Evolutionary conservation across 106 monocot genomes (phyloP).

Genomic region (Dendrobium nobile): DNA sequence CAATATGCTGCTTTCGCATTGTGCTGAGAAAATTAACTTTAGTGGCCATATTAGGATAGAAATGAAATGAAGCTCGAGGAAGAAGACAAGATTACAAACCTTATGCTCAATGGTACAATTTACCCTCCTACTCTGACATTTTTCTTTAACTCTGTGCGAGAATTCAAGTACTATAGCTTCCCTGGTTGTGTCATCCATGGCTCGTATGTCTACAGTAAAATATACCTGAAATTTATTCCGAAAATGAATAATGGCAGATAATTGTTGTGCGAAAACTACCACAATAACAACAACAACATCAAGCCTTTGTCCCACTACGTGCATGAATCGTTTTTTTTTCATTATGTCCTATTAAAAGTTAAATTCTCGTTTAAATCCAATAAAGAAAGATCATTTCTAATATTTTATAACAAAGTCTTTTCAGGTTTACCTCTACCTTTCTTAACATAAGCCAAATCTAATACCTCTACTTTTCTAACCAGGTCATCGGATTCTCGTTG

Average conservation of each 20-base stretch:
- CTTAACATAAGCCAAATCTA: too few species aligned
- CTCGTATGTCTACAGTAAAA: slow-evolving; percentile 81
- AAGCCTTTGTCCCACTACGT: too few species aligned
- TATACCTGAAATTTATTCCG: slow-evolving; percentile 41
- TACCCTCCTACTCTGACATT: slow-evolving; percentile 58
- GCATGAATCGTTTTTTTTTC: too few species aligned
- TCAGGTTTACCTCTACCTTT: too few species aligned
- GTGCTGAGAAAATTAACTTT: slow-evolving; percentile 45
- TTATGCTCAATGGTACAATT: slow-evolving; percentile 69
- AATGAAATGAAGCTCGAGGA: not conserved
- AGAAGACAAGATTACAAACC: slow-evolving; percentile 23
- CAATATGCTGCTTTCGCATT: slow-evolving; percentile 55
- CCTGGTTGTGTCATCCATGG: slow-evolving; percentile 60
- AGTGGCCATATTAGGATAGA: not conserved
- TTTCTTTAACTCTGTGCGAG: slow-evolving; percentile 39
- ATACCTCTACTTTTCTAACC: too few species aligned
- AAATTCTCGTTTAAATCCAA: too few species aligned
- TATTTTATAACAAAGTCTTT: too few species aligned
- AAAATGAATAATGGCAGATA: not conserved
- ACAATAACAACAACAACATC: too few species aligned
- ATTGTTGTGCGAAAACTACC: not conserved
- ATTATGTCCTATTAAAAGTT: too few species aligned
- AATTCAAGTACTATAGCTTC: slow-evolving; percentile 58
- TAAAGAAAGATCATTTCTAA: too few species aligned
- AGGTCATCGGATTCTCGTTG: too few species aligned